Conservation (phyloP, 2,329 filamentous ascomycete genomes). For the Aspergillus oerlinghausenensis region DNA sequence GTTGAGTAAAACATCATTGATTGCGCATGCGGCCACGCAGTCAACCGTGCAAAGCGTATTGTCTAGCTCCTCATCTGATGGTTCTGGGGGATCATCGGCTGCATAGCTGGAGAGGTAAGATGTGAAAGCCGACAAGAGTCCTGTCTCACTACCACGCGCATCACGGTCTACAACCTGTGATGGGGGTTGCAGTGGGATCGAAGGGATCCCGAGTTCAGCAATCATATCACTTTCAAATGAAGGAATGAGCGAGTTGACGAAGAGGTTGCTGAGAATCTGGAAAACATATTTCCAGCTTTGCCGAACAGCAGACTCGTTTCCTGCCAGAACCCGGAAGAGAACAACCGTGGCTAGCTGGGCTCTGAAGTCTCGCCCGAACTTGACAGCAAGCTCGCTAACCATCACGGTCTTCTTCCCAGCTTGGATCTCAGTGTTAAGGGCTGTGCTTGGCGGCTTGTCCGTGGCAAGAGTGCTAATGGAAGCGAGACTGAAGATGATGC, state of each 20-base stretch:
- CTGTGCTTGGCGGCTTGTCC: constrained; percentile 71
- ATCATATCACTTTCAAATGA: constrained; percentile 67
- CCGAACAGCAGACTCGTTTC: constrained; percentile 72
- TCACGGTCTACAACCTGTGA: constrained; percentile 90
- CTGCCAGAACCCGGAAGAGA: constrained; percentile 86
- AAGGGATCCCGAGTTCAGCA: constrained; percentile 64
- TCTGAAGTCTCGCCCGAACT: constrained; percentile 88
- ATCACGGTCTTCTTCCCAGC: constrained; percentile 89
- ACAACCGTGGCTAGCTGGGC: constrained; percentile 91
- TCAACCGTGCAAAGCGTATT: constrained; percentile 93
- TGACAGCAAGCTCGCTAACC: constrained; percentile 96
- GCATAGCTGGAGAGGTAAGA: constrained; percentile 99
- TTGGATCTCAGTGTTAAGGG: constrained; percentile 92
- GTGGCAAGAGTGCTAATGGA: constrained; percentile 85
- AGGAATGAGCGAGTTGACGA: constrained; percentile 88
- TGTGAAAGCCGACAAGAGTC: constrained; percentile 89
- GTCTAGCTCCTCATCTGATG: constrained; percentile 93
- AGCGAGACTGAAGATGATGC: constrained; percentile 84
- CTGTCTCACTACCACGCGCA: constrained; percentile 69
- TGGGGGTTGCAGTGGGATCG: constrained; percentile 85
- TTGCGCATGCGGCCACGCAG: constrained; percentile 84
- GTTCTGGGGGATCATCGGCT: constrained; percentile 94
- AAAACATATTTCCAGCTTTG: constrained; percentile 63
- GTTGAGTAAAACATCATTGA: constrained; percentile 77
- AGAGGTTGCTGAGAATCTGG: constrained; percentile 90